Evolutionary conservation across 805 yeast genomes (phyloP).

Genomic region (Lipomyces sp.): DNA sequence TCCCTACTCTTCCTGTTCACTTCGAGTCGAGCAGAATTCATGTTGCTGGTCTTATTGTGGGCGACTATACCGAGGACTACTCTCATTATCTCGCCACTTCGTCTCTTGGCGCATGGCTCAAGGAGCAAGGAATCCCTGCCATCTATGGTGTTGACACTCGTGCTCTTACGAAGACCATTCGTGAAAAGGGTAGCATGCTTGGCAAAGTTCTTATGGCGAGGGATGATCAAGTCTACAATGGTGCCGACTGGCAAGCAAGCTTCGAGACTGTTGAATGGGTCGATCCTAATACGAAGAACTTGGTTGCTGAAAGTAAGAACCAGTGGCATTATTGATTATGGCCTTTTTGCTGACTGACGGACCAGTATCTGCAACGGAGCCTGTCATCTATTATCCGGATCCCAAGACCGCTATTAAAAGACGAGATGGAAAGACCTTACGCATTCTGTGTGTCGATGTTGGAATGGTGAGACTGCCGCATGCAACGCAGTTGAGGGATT

Average conservation of each 20-base stretch:
- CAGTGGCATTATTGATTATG: neutral
- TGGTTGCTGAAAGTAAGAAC: constrained; percentile 61
- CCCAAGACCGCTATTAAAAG: constrained; percentile 50
- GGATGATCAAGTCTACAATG: constrained; percentile 33
- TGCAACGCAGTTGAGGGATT: neutral
- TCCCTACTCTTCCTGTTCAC: constrained; percentile 77
- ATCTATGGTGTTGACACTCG: constrained; percentile 97
- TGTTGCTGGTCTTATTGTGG: constrained; percentile 93
- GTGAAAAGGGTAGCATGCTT: constrained; percentile 88
- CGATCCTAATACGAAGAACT: constrained; percentile 87
- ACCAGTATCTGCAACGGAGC: constrained; percentile 69
- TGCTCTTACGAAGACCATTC: constrained; percentile 85
- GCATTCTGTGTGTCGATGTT: constrained; percentile 89
- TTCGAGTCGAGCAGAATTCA: constrained; percentile 92
- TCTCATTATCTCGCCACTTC: constrained; percentile 92
- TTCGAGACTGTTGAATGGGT: constrained; percentile 83
- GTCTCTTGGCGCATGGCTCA: constrained; percentile 89
- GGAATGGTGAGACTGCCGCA: constrained; percentile 58
- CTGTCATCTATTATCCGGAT: constrained; percentile 73
- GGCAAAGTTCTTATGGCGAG: constrained; percentile 76
- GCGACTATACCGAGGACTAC: constrained; percentile 93
- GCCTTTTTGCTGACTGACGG: neutral
- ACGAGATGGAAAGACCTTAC: constrained; percentile 69
- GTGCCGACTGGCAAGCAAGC: constrained; percentile 55
- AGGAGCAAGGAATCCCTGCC: constrained; percentile 89